Conservation (phyloP, 2,329 filamentous ascomycete genomes). For the Verticillium dahliae region DNA sequence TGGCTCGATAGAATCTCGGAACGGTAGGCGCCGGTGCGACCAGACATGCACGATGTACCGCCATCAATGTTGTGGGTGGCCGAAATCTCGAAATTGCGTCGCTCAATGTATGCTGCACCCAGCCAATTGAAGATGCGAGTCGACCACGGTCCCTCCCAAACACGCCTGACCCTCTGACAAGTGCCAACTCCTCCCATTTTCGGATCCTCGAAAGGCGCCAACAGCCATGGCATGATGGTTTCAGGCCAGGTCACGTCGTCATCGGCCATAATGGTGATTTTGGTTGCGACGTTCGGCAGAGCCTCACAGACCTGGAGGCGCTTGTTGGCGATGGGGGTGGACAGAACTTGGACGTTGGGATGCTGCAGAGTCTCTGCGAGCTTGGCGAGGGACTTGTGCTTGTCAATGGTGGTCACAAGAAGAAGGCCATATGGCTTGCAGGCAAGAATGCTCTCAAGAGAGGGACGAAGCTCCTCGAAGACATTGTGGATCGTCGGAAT, state of each 20-base stretch:
- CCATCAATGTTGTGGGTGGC: slow-evolving; percentile 93
- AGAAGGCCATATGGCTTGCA: slow-evolving; percentile 68
- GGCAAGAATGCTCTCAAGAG: slow-evolving; percentile 69
- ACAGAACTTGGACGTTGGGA: slow-evolving; percentile 65
- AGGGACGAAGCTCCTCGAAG: slow-evolving; percentile 76
- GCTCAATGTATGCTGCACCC: slow-evolving; percentile 84
- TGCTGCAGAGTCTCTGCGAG: slow-evolving; percentile 56
- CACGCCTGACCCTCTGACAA: slow-evolving; percentile 76
- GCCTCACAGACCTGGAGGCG: slow-evolving; percentile 88
- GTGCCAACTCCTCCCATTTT: slow-evolving; percentile 86
- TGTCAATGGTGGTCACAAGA: slow-evolving; percentile 80
- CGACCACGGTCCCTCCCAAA: slow-evolving; percentile 50
- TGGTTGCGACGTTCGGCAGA: slow-evolving; percentile 75
- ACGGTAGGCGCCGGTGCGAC: slow-evolving; percentile 86
- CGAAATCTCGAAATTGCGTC: slow-evolving; percentile 94
- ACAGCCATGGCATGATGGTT: slow-evolving; percentile 81
- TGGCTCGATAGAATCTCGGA: slow-evolving; percentile 81
- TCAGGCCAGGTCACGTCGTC: slow-evolving; percentile 92
- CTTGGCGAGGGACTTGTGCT: slow-evolving; percentile 59
- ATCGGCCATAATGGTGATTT: slow-evolving; percentile 87
- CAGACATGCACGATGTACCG: slow-evolving; percentile 94
- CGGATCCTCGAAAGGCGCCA: slow-evolving; percentile 83
- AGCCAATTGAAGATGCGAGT: slow-evolving; percentile 79
- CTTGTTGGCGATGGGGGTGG: slow-evolving; percentile 85
- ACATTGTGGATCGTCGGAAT: slow-evolving; percentile 87